Percentiles rank a stretch among this genome's conserved stretches.
Evolutionary conservation across 441 rosid genomes (phyloP).

Genomic region (Sinapis alba): DNA sequence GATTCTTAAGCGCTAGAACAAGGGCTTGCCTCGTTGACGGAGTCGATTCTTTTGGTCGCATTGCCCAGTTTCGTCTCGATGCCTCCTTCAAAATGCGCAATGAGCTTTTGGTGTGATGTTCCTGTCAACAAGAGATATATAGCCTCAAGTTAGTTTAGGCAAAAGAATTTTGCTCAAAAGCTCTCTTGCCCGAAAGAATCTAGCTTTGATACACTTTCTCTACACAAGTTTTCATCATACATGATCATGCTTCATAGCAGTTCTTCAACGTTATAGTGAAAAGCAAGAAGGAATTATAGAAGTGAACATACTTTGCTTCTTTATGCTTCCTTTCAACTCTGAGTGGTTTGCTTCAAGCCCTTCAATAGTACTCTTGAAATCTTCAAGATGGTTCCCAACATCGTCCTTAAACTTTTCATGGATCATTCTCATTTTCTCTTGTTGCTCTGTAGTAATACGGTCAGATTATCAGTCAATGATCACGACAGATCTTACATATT

Average conservation of each 20-base stretch:
- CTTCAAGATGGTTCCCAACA: conserved; percentile 58
- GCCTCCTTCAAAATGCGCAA: conserved; percentile 66
- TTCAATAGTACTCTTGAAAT: conserved; percentile 56
- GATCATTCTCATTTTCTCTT: conserved; percentile 66
- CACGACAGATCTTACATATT: not conserved
- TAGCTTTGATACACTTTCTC: not conserved
- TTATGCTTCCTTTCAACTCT: conserved; percentile 65
- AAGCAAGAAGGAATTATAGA: not conserved
- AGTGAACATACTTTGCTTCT: conserved; percentile 70
- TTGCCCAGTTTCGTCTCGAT: conserved; percentile 56
- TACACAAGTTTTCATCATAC: not conserved
- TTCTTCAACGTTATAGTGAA: not conserved
- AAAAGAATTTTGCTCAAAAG: not conserved
- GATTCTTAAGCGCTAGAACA: conserved; percentile 7
- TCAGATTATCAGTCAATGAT: conserved; percentile 15
- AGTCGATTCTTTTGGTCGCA: conserved; percentile 61
- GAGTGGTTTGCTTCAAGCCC: conserved; percentile 64
- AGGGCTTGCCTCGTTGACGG: conserved; percentile 72
- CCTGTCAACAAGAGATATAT: conserved; percentile 45
- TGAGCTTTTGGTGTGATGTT: conserved; percentile 66
- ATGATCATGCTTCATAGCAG: not conserved
- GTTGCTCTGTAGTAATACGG: conserved; percentile 65
- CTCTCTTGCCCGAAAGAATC: not conserved
- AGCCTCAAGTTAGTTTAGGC: not conserved
- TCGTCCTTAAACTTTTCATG: conserved; percentile 73